Evolutionary conservation across 1,139 yeast species (phyloP).

Genomic region (Scheffersomyces lignicola): DNA sequence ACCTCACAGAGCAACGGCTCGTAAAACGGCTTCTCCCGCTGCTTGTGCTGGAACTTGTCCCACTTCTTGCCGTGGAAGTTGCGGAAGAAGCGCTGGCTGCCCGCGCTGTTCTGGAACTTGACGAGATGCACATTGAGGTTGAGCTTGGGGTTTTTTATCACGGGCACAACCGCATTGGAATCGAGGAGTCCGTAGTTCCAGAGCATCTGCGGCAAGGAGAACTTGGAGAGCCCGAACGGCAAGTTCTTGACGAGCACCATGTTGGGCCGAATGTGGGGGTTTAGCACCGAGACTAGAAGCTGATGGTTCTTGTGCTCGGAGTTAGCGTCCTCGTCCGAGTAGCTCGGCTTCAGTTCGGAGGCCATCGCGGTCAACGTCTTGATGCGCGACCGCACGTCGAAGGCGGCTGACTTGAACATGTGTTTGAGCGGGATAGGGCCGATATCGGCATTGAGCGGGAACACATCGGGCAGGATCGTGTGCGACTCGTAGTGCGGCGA

Average conservation of each 20-base stretch:
- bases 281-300: slow-evolving; percentile 8
- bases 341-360: not conserved
- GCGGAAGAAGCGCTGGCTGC: slow-evolving; percentile 56
- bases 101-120: slow-evolving; percentile 46
- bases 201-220: slow-evolving; percentile 30
- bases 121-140: slow-evolving; percentile 37
- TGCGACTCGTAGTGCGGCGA: slow-evolving; percentile 20
- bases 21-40: slow-evolving; percentile 25
- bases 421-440: not conserved
- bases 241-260: slow-evolving; percentile 39
- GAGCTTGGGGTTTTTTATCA: slow-evolving; percentile 26
- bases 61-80: slow-evolving; percentile 52
- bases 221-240: slow-evolving; percentile 40
- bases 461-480: not conserved
- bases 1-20: slow-evolving; percentile 44
- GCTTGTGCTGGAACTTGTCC: slow-evolving; percentile 27
- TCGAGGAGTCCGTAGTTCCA: slow-evolving; percentile 42
- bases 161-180: slow-evolving; percentile 14
- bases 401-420: no score
- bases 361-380: not conserved
- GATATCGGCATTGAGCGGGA: not conserved
- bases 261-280: slow-evolving; percentile 11
- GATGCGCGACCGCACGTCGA: not conserved
- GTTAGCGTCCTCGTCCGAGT: no score
- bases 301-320: slow-evolving; percentile 11